These are phyloP conservation scores for Blastomyces parvus DNA, from an alignment of 2,329 filamentous ascomycete species.

Conservation along the genomic window DNA sequence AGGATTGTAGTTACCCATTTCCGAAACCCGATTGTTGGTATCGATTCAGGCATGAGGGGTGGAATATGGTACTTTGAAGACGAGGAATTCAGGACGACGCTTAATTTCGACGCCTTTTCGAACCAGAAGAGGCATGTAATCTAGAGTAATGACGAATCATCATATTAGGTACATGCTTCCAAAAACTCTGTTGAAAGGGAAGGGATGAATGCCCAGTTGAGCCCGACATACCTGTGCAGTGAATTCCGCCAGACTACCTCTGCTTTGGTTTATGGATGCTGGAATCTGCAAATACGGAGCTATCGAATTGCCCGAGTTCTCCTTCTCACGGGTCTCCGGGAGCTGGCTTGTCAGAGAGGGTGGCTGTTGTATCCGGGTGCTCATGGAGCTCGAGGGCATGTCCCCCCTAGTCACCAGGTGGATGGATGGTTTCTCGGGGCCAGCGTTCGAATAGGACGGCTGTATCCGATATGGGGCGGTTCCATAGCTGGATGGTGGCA, in stretches of 20 bases:
- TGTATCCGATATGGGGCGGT: constrained; percentile 22
- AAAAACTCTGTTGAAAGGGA: background rate
- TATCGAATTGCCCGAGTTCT: constrained; percentile 31
- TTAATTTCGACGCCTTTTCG: constrained; percentile 71
- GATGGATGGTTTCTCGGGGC: constrained; percentile 16
- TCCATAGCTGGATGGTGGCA: constrained; percentile 24
- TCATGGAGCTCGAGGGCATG: background rate
- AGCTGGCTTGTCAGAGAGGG: constrained; percentile 18
- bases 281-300: constrained; percentile 58
- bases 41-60: constrained; percentile 59
- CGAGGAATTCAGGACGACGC: constrained; percentile 57
- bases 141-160: constrained; percentile 37
- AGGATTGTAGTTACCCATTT: constrained; percentile 92
- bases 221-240: constrained; percentile 58
- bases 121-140: constrained; percentile 98
- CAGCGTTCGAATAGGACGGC: constrained; percentile 18
- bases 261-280: constrained; percentile 61
- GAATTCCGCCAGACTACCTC: constrained; percentile 71
- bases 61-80: constrained; percentile 37
- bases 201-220: constrained; percentile 8
- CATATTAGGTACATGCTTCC: background rate
- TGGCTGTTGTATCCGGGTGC: constrained; percentile 17
- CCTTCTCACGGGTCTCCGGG: constrained; percentile 21
- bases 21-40: constrained; percentile 68
- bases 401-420: constrained; percentile 8